Percentiles rank a stretch among this genome's conserved stretches.
Conservation (phyloP, 148 eudicot genomes). For the Arbutus unedo region DNA sequence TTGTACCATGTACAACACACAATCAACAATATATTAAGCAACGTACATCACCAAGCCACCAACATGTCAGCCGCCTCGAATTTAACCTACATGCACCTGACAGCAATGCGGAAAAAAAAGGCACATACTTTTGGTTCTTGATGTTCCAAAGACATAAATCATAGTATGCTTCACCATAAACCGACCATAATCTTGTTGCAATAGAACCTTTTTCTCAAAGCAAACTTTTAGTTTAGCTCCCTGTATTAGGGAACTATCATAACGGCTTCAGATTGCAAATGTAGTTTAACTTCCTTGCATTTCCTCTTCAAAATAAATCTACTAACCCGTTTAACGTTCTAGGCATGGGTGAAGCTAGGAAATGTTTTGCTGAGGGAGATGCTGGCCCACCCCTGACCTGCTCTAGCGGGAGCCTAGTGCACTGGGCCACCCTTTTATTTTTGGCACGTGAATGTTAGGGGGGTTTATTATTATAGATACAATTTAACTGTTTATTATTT, state of each 20-base stretch:
- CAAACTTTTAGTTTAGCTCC: not conserved
- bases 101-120: not conserved
- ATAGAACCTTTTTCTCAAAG: not conserved
- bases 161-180: not conserved
- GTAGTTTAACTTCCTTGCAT: not conserved
- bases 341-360: not conserved
- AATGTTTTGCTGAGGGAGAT: not conserved
- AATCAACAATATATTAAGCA: not conserved
- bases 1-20: not conserved
- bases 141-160: not conserved
- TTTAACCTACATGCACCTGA: not conserved
- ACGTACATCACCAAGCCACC: not conserved
- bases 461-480: not conserved
- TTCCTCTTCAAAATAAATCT: not conserved
- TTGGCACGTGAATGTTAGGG: not conserved
- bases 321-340: not conserved
- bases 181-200: not conserved
- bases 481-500: not conserved
- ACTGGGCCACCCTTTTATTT: not conserved
- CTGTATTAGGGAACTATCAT: no score
- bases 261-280: no score
- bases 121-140: not conserved
- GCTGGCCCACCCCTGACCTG: not conserved
- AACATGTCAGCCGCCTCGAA: not conserved
- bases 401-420: not conserved